phyloP scores from a whole-genome alignment of 306 rosid genomes.

The Amphicarpaea edgeworthii region DNA sequence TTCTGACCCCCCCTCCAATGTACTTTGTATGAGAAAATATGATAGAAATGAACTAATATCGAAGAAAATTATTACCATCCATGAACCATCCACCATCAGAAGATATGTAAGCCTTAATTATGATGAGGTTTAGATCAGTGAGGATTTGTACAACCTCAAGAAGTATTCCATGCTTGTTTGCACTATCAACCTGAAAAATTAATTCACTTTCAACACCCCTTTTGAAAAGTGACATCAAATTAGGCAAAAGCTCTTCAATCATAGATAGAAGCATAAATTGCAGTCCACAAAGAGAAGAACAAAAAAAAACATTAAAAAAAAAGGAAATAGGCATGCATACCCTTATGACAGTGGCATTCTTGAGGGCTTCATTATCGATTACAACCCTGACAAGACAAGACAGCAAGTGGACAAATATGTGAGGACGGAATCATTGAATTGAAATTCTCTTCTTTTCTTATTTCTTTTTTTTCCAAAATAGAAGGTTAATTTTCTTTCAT shows the following conservation, averaged over 20 bases:
- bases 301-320: not conserved
- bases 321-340: slow-evolving; percentile 52
- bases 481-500: slow-evolving; percentile 6
- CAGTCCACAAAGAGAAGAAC: not conserved
- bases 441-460: not conserved
- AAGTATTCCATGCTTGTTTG: slow-evolving; percentile 87
- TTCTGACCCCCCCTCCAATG: not conserved
- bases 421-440: slow-evolving; percentile 47
- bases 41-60: not conserved
- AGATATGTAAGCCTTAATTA: slow-evolving; percentile 89
- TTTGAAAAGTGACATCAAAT: slow-evolving; percentile 11
- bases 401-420: slow-evolving; percentile 38
- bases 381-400: slow-evolving; percentile 79
- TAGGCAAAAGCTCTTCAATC: slow-evolving; percentile 31
- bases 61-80: slow-evolving; percentile 73
- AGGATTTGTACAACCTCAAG: slow-evolving; percentile 92
- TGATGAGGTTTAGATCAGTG: slow-evolving; percentile 83
- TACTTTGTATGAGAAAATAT: too few species aligned
- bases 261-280: slow-evolving; percentile 2
- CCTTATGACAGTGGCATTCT: slow-evolving; percentile 88
- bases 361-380: slow-evolving; percentile 84
- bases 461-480: not conserved
- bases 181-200: slow-evolving; percentile 79
- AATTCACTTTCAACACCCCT: slow-evolving; percentile 12
- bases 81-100: slow-evolving; percentile 99